A percentile compares a stretch with the other conserved stretches of the same genome.
These are phyloP conservation scores for Fragaria vesca DNA, from an alignment of 306 rosid species.

Conservation along the genomic window DNA sequence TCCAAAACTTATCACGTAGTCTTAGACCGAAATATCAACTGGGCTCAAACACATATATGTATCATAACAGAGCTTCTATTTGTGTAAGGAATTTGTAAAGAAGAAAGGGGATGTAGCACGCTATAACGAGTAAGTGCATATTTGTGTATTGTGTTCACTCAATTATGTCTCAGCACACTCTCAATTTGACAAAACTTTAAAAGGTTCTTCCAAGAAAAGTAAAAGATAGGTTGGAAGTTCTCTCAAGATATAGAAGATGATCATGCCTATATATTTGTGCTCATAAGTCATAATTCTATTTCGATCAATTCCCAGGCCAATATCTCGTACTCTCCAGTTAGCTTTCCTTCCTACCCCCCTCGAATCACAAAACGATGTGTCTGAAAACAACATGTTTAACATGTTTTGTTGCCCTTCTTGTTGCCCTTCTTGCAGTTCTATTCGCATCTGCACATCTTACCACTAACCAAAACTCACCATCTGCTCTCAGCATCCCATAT, in stretches of 20 bases:
- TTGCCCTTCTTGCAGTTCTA: slow-evolving; percentile 43
- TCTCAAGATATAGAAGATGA: background rate
- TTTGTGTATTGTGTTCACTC: background rate
- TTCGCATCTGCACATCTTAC: slow-evolving; percentile 42
- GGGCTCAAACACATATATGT: too few relatives aligned
- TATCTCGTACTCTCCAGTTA: background rate
- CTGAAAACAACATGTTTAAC: slow-evolving; percentile 33
- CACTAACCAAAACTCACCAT: slow-evolving; percentile 26
- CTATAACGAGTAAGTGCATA: background rate
- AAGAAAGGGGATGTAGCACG: background rate
- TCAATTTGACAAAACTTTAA: background rate
- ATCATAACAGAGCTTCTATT: too few relatives aligned
- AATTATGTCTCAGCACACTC: background rate
- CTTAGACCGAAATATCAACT: too few relatives aligned
- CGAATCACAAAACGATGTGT: slow-evolving; percentile 25
- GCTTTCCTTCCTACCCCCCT: background rate
- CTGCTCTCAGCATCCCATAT: background rate
- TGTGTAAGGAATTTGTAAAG: background rate
- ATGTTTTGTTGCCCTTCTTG: slow-evolving; percentile 38
- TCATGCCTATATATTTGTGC: background rate
- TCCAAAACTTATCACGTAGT: too few relatives aligned
- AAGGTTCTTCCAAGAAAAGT: background rate
- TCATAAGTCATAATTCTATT: too few relatives aligned
- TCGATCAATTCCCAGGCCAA: background rate
- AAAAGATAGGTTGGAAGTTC: background rate